These are phyloP conservation scores for Monascus ruber DNA, from an alignment of 2,329 filamentous ascomycete genomes.

Conservation along the genomic window DNA sequence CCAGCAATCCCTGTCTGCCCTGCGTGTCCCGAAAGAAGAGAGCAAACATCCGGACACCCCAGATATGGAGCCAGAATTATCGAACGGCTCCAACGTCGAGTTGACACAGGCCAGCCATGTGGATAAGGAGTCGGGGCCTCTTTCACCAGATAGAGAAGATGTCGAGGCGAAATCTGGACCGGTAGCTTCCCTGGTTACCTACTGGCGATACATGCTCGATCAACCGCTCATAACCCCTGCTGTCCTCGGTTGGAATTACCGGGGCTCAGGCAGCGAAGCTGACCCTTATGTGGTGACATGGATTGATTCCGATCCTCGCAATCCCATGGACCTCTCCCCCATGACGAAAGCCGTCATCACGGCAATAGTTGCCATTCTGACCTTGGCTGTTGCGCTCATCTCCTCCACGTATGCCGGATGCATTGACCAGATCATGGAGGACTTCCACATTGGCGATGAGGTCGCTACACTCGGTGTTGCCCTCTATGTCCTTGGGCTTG, in stretches of 20 bases:
- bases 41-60: too few species aligned
- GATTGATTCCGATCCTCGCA: constrained; percentile 15
- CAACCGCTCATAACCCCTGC: too few species aligned
- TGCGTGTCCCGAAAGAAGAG: too few species aligned
- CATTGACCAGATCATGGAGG: constrained; percentile 10
- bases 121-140: too few species aligned
- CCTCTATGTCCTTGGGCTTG: constrained; percentile 27
- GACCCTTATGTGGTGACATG: constrained; percentile 24
- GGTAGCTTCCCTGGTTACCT: too few species aligned
- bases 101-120: too few species aligned
- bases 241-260: constrained; percentile 2
- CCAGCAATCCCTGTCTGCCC: too few species aligned
- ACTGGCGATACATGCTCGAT: too few species aligned
- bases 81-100: too few species aligned
- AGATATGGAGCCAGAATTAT: too few species aligned
- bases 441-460: constrained; percentile 18
- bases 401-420: constrained; percentile 20
- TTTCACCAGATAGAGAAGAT: too few species aligned
- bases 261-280: constrained; percentile 18
- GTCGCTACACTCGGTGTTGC: constrained; percentile 22
- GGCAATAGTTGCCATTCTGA: constrained; percentile 11
- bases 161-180: too few species aligned
- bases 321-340: constrained; percentile 17
- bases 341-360: constrained; percentile 18
- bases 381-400: constrained; percentile 17